Evolutionary conservation across 2,329 filamentous ascomycete genomes (phyloP).

Genomic region (Paecilomyces variotii): DNA sequence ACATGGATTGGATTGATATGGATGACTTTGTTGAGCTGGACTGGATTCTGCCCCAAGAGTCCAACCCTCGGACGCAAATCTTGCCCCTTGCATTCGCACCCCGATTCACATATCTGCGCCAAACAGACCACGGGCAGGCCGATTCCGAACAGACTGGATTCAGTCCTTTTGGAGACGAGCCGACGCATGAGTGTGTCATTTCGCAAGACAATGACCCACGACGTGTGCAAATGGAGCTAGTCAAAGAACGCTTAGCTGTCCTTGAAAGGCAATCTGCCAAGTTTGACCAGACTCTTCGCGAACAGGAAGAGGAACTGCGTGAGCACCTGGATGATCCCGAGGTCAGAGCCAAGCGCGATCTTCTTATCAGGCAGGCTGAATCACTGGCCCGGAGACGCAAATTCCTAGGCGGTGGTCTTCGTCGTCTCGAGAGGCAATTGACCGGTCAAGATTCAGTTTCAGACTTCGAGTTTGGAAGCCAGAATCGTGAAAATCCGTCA

Average conservation of each 20-base stretch:
- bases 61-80: constrained; percentile 89
- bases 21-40: constrained; percentile 98
- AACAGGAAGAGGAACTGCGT: constrained; percentile 57
- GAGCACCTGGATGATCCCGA: constrained; percentile 45
- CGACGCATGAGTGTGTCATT: constrained; percentile 94
- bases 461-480: constrained; percentile 34
- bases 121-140: constrained; percentile 81
- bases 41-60: constrained; percentile 85
- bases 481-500: constrained; percentile 16
- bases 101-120: constrained; percentile 93
- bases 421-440: constrained; percentile 47
- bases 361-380: constrained; percentile 48
- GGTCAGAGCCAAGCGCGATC: constrained; percentile 38
- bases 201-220: constrained; percentile 82
- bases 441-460: constrained; percentile 38
- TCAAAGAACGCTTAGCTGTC: constrained; percentile 70
- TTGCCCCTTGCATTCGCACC: constrained; percentile 85
- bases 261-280: constrained; percentile 69
- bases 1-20: constrained; percentile 97
- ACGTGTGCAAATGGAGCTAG: constrained; percentile 76
- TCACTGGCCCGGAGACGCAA: constrained; percentile 50
- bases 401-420: constrained; percentile 52
- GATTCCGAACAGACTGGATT: constrained; percentile 68
- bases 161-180: constrained; percentile 87
- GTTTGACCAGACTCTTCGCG: constrained; percentile 64